Conservation (phyloP, 768 basidiomycete species). For the Lactarius sp. region DNA sequence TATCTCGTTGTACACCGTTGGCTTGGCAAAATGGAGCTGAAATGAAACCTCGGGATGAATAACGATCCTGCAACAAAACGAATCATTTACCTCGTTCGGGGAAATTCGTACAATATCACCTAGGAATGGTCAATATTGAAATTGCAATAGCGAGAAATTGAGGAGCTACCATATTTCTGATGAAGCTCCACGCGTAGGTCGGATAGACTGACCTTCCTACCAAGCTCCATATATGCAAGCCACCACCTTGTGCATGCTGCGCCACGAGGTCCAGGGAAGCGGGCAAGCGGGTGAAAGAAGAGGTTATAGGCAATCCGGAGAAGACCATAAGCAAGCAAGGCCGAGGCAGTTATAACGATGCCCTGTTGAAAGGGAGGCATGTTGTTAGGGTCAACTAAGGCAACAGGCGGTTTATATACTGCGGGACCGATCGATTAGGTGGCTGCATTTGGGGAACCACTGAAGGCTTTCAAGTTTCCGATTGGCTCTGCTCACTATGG, state of each 20-base stretch:
- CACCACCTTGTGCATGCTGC: conserved; percentile 19
- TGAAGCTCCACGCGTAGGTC: conserved; percentile 15
- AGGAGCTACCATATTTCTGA: conserved; percentile 9
- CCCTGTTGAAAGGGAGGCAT: conserved; percentile 8
- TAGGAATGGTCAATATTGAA: neutral
- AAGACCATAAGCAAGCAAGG: neutral
- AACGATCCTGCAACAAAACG: neutral
- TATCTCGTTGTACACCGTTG: conserved; percentile 16
- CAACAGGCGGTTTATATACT: neutral
- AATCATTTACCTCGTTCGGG: conserved; percentile 12
- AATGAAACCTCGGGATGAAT: neutral
- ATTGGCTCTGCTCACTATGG: no score
- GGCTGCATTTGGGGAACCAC: no score
- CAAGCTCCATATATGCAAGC: conserved; percentile 20
- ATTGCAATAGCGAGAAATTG: neutral
- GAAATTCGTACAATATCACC: conserved; percentile 18
- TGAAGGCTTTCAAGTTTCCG: no score
- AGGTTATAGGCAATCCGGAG: neutral
- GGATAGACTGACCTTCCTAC: conserved; percentile 8
- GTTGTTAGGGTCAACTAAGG: neutral
- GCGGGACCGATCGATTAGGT: no score
- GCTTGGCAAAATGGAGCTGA: conserved; percentile 18
- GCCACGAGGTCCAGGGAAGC: conserved; percentile 18
- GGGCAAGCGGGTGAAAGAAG: conserved; percentile 14
- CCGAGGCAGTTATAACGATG: neutral